Conservation (phyloP, 2,329 filamentous ascomycete species). For the Simplicillium aogashimaense region DNA sequence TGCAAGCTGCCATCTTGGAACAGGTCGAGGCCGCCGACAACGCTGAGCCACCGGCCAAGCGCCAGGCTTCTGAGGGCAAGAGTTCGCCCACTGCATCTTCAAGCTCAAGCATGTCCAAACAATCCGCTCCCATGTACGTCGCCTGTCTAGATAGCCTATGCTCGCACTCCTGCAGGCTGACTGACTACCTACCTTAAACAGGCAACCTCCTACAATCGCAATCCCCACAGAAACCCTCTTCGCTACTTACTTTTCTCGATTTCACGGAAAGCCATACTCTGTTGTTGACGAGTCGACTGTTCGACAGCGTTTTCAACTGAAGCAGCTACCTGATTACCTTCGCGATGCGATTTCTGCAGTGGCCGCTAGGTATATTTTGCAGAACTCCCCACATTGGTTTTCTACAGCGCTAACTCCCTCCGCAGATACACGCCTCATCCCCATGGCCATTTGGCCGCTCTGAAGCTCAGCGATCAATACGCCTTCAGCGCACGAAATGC, state of each 20-base stretch:
- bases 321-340: constrained; percentile 50
- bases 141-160: not conserved
- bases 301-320: constrained; percentile 60
- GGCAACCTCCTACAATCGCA: constrained; percentile 33
- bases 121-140: constrained; percentile 1
- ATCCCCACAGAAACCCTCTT: constrained; percentile 54
- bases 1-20: constrained; percentile 1
- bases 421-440: constrained; percentile 61
- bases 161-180: not conserved
- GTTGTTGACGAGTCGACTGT: constrained; percentile 70
- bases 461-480: constrained; percentile 62
- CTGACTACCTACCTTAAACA: constrained; percentile 12
- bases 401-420: constrained; percentile 12
- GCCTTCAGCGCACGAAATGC: constrained; percentile 58
- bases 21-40: constrained; percentile 17
- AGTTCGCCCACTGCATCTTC: constrained; percentile 11
- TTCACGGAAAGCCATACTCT: constrained; percentile 75
- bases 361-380: constrained; percentile 43
- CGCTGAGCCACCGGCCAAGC: constrained; percentile 30
- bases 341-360: constrained; percentile 51
- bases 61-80: constrained; percentile 24
- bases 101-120: no score
- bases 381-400: constrained; percentile 2
- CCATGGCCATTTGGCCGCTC: constrained; percentile 56
- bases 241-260: constrained; percentile 68